These are phyloP conservation scores for Wickerhamomyces hampshirensis DNA, from an alignment of 805 yeast genomes.

Conservation along the genomic window DNA sequence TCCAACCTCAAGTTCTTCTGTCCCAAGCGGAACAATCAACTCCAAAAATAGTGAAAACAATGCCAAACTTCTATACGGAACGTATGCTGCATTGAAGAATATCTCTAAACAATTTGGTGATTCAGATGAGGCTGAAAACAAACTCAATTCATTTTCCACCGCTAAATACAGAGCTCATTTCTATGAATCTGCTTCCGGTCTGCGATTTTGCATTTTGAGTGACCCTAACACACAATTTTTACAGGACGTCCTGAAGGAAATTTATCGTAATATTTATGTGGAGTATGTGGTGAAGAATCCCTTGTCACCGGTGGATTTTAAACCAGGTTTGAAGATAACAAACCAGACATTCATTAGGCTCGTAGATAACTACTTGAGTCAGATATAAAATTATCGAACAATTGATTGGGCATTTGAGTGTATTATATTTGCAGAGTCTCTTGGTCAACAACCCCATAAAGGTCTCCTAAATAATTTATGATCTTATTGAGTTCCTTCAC, in stretches of 20 bases:
- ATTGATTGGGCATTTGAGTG: too few relatives aligned
- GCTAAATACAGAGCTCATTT: slow-evolving; percentile 76
- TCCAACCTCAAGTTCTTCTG: slow-evolving; percentile 8
- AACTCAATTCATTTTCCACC: slow-evolving; percentile 57
- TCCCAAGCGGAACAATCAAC: slow-evolving; percentile 37
- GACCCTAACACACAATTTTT: slow-evolving; percentile 57
- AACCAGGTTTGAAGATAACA: slow-evolving; percentile 44
- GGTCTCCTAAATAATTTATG: slow-evolving; percentile 45
- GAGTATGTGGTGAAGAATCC: slow-evolving; percentile 60
- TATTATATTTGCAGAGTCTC: slow-evolving; percentile 22
- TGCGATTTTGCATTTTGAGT: slow-evolving; percentile 70
- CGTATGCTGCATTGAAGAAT: slow-evolving; percentile 72
- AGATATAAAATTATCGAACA: too few relatives aligned
- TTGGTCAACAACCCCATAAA: slow-evolving; percentile 58
- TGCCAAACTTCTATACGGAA: slow-evolving; percentile 82
- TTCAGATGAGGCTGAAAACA: slow-evolving; percentile 28
- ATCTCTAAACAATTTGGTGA: slow-evolving; percentile 54
- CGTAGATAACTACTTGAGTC: slow-evolving; percentile 13
- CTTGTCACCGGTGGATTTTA: slow-evolving; percentile 54
- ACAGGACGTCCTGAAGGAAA: slow-evolving; percentile 48
- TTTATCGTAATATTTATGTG: slow-evolving; percentile 57
- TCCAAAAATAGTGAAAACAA: slow-evolving; percentile 59
- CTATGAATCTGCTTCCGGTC: slow-evolving; percentile 72
- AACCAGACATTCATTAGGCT: slow-evolving; percentile 45
- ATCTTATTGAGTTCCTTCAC: slow-evolving; percentile 60